Evolutionary conservation across 192 early-diverging fungal genomes (phyloP), one percentile per base, ranked within the genome.

Genomic region (Pilaira anomala): DNA sequence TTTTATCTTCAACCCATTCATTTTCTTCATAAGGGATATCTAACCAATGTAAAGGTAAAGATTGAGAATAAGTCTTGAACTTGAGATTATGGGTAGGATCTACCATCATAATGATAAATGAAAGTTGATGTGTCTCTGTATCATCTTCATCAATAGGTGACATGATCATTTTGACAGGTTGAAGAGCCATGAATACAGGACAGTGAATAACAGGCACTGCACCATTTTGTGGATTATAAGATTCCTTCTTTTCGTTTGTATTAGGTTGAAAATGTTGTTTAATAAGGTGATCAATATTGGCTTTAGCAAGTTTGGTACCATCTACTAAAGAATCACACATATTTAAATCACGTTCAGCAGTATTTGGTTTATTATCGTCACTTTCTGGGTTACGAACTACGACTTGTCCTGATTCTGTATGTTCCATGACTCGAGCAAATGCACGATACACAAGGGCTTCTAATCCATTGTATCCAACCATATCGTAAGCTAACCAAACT

Each of bases 1-100:
- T 80, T 46, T 80, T 72, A 30, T 80, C 79, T 58, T 85, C 83
- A 11, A 85, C 81, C 83, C 83, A 85, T 71, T 85, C 83, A 72
- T 85, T 85, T 42, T 83, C 81, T 53, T 82, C 83, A 66, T 85
- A 80, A 9, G 77, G 79, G 67, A 85, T 76, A 61, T 81, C 75
- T 48, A 85, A 33, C 83, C 83, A 85, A 30, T 56, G 42, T 19
- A 74, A 67, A 45, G 83, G 83, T 41, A 85, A 57, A 14, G 72
- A 73, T 68, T 85, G 83, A 2, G 83, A 85, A 14, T 68, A 58
- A 3, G 81, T 78, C 39, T 82, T 71, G 21, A 82, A 82, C 28
- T 76, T 65, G 13, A 85, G 57, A 9, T 81, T 69, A 44, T 85
- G 76, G 13, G 74, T 81, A 36, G 83, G 80, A 59, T 85, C 83